Percentiles rank a stretch among this genome's conserved stretches.
Evolutionary conservation across 164 flowering plant genomes (phyloP).

Genomic region (Nymphaea thermarum): DNA sequence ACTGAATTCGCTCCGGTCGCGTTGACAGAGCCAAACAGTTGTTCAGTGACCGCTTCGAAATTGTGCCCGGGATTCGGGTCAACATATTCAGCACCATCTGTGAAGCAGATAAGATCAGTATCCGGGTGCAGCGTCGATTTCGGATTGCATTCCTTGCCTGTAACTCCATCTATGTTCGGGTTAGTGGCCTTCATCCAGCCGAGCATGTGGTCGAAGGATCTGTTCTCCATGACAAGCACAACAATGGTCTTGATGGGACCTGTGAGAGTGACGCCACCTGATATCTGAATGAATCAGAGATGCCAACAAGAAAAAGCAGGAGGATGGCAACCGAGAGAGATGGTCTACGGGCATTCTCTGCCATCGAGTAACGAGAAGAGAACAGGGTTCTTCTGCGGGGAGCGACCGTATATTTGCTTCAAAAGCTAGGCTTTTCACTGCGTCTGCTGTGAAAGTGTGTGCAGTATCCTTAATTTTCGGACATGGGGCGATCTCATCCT

Average conservation of each 20-base stretch:
- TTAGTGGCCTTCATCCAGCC: slow-evolving; percentile 82
- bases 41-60: slow-evolving; percentile 42
- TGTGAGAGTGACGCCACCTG: slow-evolving; percentile 3
- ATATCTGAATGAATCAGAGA: background rate
- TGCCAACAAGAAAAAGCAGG: background rate
- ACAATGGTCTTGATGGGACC: slow-evolving; percentile 61
- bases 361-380: background rate
- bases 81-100: slow-evolving; percentile 56
- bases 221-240: slow-evolving; percentile 62
- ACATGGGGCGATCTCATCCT: no score
- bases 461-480: no score
- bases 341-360: background rate
- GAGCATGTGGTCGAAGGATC: slow-evolving; percentile 84
- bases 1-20: background rate
- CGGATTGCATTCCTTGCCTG: slow-evolving; percentile 59
- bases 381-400: background rate
- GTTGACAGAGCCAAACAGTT: slow-evolving; percentile 36
- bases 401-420: no score
- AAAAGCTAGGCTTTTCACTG: no score
- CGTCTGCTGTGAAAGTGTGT: no score
- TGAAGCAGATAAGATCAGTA: slow-evolving; percentile 37
- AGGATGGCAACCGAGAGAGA: background rate
- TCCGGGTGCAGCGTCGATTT: slow-evolving; percentile 21
- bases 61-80: slow-evolving; percentile 88
- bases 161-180: slow-evolving; percentile 59